These are phyloP conservation scores for Arthrobotrys pseudoclavata DNA, from an alignment of 2,329 filamentous ascomycete species.

Conservation along the genomic window DNA sequence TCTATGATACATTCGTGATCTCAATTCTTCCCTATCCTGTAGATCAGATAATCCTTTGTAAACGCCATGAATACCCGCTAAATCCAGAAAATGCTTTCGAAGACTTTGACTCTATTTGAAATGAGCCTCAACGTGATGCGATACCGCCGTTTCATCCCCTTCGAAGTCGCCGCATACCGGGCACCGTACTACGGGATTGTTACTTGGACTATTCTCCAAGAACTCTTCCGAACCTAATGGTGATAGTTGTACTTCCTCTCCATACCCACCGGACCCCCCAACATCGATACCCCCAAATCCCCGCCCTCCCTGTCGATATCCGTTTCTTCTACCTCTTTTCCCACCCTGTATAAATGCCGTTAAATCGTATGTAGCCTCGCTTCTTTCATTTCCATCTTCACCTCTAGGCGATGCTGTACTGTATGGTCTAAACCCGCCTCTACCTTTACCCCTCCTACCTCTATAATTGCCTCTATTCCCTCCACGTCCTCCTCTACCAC, in stretches of 20 bases:
- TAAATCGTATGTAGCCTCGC: slow-evolving; percentile 68
- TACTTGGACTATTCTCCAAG: slow-evolving; percentile 48
- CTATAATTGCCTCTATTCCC: slow-evolving; percentile 10
- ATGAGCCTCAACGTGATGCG: slow-evolving; percentile 75
- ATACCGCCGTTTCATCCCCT: slow-evolving; percentile 77
- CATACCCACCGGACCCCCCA: not conserved
- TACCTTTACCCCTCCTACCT: slow-evolving; percentile 35
- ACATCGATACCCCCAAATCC: not conserved
- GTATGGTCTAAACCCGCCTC: slow-evolving; percentile 48
- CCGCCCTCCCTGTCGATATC: not conserved
- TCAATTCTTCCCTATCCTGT: slow-evolving; percentile 6
- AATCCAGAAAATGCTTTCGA: not conserved
- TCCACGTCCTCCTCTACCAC: slow-evolving; percentile 8
- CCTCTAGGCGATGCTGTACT: slow-evolving; percentile 61
- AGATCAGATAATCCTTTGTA: slow-evolving; percentile 5
- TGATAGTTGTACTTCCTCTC: slow-evolving; percentile 30
- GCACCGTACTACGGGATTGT: slow-evolving; percentile 68
- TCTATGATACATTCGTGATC: slow-evolving; percentile 42
- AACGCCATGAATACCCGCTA: slow-evolving; percentile 18
- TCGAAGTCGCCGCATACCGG: slow-evolving; percentile 77
- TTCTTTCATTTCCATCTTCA: slow-evolving; percentile 64
- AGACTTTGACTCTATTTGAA: slow-evolving; percentile 65
- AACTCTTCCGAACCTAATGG: slow-evolving; percentile 47
- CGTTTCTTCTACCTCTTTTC: slow-evolving; percentile 61
- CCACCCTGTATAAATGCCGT: slow-evolving; percentile 69